phyloP scores from a whole-genome alignment of 768 basidiomycete species.

The Rhizopogon salebrosus region DNA sequence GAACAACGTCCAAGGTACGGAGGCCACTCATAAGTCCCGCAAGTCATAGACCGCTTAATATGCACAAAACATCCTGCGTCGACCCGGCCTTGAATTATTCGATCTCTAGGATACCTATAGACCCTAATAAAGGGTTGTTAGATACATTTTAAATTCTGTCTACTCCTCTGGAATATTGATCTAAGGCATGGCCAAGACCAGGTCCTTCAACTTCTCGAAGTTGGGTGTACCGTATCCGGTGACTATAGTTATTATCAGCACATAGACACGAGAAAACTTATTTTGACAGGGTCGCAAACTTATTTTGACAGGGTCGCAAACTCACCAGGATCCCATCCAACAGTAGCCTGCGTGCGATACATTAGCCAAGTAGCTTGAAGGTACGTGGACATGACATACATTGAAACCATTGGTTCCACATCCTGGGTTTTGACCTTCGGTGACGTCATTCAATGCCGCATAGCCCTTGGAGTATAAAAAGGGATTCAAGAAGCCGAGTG shows the following conservation, averaged over 20 bases:
- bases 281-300: conserved; percentile 17
- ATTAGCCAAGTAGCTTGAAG: background rate
- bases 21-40: too few relatives aligned
- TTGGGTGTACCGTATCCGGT: conserved; percentile 54
- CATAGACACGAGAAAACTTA: conserved; percentile 1
- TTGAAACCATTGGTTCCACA: conserved; percentile 68
- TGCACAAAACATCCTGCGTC: too few relatives aligned
- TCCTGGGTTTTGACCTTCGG: conserved; percentile 47
- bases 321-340: conserved; percentile 58
- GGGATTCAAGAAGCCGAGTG: conserved; percentile 69
- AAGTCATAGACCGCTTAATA: too few relatives aligned
- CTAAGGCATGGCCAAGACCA: conserved; percentile 24
- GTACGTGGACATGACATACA: conserved; percentile 29
- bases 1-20: too few relatives aligned
- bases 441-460: conserved; percentile 50
- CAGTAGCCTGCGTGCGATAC: conserved; percentile 31
- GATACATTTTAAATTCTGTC: background rate
- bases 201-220: conserved; percentile 38
- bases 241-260: conserved; percentile 27
- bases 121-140: too few relatives aligned
- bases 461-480: conserved; percentile 40
- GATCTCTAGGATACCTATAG: too few relatives aligned
- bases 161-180: background rate
- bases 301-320: conserved; percentile 13
- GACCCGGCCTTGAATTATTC: too few relatives aligned